A percentile compares a stretch with the other conserved stretches of the same genome.
Conservation (phyloP, 257 asterid species). For the Schizonepeta tenuifolia region DNA sequence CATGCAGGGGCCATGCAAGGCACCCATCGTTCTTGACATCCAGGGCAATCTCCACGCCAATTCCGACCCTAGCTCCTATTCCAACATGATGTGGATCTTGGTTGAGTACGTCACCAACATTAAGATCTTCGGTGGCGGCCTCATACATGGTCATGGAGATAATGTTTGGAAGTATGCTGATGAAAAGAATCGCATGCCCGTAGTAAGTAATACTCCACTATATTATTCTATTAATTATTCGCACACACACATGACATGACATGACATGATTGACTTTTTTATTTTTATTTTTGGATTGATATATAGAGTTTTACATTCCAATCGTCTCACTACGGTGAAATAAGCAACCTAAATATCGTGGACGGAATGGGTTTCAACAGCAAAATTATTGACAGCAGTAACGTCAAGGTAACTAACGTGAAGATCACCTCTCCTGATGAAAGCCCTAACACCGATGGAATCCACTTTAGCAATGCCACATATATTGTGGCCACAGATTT, state of each 20-base stretch:
- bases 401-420: slow-evolving; percentile 35
- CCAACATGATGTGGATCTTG: slow-evolving; percentile 46
- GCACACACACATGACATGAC: too few relatives aligned
- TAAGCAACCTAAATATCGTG: slow-evolving; percentile 44
- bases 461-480: slow-evolving; percentile 50
- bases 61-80: slow-evolving; percentile 50
- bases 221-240: too few relatives aligned
- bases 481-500: slow-evolving; percentile 40
- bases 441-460: slow-evolving; percentile 87
- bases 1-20: slow-evolving; percentile 63
- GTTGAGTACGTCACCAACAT: slow-evolving; percentile 43
- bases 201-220: slow-evolving; percentile 52
- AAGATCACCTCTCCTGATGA: slow-evolving; percentile 58
- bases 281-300: background rate
- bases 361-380: slow-evolving; percentile 72
- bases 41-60: slow-evolving; percentile 52
- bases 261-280: too few relatives aligned
- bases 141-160: slow-evolving; percentile 58
- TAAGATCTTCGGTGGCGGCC: slow-evolving; percentile 61
- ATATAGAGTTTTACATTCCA: slow-evolving; percentile 49
- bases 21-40: slow-evolving; percentile 53
- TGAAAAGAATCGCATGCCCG: slow-evolving; percentile 40
- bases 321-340: slow-evolving; percentile 11
- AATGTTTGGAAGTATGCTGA: slow-evolving; percentile 44
- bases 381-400: slow-evolving; percentile 48